A percentile compares a stretch with the other conserved stretches of the same genome.
Conservation (phyloP, 75 land plant genomes). For the Picea sitchensis region DNA sequence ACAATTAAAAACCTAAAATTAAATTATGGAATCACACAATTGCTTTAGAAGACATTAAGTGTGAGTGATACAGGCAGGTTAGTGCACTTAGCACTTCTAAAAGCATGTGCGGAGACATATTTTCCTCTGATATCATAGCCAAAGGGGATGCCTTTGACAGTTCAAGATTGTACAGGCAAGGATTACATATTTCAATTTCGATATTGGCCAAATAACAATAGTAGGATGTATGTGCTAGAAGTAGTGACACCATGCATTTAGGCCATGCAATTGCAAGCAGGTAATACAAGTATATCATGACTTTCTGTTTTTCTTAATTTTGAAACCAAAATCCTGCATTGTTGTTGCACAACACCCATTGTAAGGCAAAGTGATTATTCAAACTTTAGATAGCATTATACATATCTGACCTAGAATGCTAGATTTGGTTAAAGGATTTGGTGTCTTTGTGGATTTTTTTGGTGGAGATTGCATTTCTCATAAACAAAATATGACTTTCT, state of each 20-base stretch:
- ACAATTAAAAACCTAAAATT: not conserved
- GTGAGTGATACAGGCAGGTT: no score
- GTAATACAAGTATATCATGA: conserved; percentile 72
- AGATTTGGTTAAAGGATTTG: not conserved
- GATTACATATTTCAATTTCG: conserved; percentile 92
- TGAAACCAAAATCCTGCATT: not conserved
- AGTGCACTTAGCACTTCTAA: no score
- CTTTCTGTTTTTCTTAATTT: not conserved
- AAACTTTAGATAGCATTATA: not conserved
- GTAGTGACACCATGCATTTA: conserved; percentile 94
- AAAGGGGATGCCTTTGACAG: conserved; percentile 81
- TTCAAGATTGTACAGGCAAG: conserved; percentile 78
- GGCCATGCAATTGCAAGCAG: conserved; percentile 88
- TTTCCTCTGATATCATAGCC: conserved; percentile 94
- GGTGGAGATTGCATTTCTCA: not conserved
- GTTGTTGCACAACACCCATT: not conserved
- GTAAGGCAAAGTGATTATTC: not conserved
- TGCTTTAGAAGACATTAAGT: no score
- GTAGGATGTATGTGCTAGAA: conserved; percentile 95
- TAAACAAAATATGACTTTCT: not conserved
- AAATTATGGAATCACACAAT: no score
- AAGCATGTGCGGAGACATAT: conserved; percentile 45
- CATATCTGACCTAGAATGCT: not conserved
- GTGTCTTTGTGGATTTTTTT: not conserved
- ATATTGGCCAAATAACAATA: conserved; percentile 96